Evolutionary conservation across 2,329 filamentous ascomycete species (phyloP), one percentile per base, ranked within the genome.

Genomic region (Akanthomyces muscarius): DNA sequence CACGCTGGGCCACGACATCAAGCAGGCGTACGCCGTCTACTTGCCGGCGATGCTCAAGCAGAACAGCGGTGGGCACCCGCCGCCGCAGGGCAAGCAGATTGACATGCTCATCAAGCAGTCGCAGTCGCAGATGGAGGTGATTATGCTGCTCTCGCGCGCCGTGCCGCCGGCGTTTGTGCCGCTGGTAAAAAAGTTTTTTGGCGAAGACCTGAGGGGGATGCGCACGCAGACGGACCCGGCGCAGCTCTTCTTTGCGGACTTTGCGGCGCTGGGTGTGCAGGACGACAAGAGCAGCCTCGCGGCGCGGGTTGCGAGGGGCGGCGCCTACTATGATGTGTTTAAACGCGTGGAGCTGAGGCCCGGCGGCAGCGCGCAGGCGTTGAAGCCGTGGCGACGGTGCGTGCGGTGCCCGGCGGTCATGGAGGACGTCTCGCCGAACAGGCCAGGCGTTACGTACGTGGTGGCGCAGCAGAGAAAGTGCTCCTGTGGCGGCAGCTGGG

Each of bases 201-300:
- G 80, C 38, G 77, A 79, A 33, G 83, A 86, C 52, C 75, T 92
- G 33, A 79, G 78, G 0, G 78, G 80, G 23, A 82, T 93, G 61
- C 80, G 83, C 47, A 78, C 78, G 5, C 80, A 83, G 61, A 81
- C 87, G 13, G 86, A 95, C 67, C 82, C 86, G 33, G 83, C 87
- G 11, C 82, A 82, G 65, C 80, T 96, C 55, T 90, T 90, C 75
- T 89, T 92, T 74, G 84, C 85, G 55, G 86, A 95, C 71, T 91
- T 87, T 62, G 81, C 80, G 55, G 83, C 90, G 71, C 79, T 95
- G 13, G 89, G 89, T 5, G 78, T 91, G 16, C 81, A 83, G 11
- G 82, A 87, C 60, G 85, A 87, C 64, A 74, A 75, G 16, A 76
- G 77, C 21, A 83, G 81, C 5, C 71, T 84, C 14, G 73, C 71